Conservation (phyloP, 768 basidiomycete species). For the Multifurca ochricompacta region DNA sequence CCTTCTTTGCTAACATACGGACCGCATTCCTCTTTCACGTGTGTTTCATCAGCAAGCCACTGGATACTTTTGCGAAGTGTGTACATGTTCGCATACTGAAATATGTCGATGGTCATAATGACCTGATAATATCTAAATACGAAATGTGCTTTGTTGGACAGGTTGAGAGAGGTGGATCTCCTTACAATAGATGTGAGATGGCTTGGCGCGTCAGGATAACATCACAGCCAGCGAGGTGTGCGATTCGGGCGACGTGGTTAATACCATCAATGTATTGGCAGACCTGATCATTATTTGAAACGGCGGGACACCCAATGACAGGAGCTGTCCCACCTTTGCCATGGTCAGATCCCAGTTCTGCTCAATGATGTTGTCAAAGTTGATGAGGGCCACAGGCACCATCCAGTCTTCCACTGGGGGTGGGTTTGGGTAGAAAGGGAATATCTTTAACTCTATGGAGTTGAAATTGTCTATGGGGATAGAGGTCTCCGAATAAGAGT, state of each 20-base stretch:
- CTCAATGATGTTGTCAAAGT: conserved; percentile 71
- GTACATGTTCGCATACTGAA: conserved; percentile 98
- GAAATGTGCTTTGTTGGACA: not conserved
- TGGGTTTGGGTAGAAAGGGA: conserved; percentile 95
- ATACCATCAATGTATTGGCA: conserved; percentile 81
- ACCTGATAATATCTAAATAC: conserved; percentile 88
- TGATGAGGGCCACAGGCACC: conserved; percentile 86
- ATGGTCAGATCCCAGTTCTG: conserved; percentile 97
- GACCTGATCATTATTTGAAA: conserved; percentile 38
- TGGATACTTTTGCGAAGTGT: conserved; percentile 80
- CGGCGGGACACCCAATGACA: not conserved
- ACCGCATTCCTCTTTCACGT: conserved; percentile 87
- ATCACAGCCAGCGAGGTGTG: conserved; percentile 86
- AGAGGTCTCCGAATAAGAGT: conserved; percentile 94
- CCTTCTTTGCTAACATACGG: conserved; percentile 81
- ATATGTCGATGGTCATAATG: conserved; percentile 94
- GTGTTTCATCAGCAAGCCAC: conserved; percentile 77
- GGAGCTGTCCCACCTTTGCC: conserved; percentile 49
- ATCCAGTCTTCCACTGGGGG: conserved; percentile 88
- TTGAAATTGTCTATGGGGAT: conserved; percentile 89
- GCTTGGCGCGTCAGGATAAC: conserved; percentile 74
- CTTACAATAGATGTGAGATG: conserved; percentile 87
- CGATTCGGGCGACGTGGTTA: conserved; percentile 87
- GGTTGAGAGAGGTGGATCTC: not conserved
- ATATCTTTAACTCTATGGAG: conserved; percentile 91